These are phyloP conservation scores for Syncephalastrum sp. DNA, from an alignment of 371 early-diverging fungal genomes.

Conservation along the genomic window DNA sequence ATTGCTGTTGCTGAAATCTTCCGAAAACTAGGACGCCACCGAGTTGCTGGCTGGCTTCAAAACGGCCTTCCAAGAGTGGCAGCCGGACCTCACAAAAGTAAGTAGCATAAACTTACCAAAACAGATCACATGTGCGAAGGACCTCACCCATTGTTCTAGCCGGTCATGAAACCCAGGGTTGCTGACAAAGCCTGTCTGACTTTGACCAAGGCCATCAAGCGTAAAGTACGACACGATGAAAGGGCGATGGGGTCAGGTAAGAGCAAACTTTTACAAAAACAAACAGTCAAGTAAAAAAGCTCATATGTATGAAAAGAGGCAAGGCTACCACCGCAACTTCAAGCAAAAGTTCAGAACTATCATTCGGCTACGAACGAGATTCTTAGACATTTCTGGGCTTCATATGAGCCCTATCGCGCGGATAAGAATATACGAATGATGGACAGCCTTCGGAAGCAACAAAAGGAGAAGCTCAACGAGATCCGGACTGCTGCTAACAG, in stretches of 20 bases:
- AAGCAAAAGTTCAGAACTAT: slow-evolving; percentile 50
- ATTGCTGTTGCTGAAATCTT: not conserved
- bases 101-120: not conserved
- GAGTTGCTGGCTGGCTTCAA: slow-evolving; percentile 28
- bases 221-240: slow-evolving; percentile 28
- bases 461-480: slow-evolving; percentile 47
- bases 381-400: slow-evolving; percentile 67
- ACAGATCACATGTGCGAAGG: not conserved
- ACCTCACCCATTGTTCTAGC: slow-evolving; percentile 7
- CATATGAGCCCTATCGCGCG: slow-evolving; percentile 47
- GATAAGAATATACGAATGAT: slow-evolving; percentile 58
- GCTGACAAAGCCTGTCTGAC: slow-evolving; percentile 35
- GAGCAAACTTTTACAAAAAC: not conserved
- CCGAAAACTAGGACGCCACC: slow-evolving; percentile 18
- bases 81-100: slow-evolving; percentile 41
- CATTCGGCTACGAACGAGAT: slow-evolving; percentile 64
- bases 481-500: slow-evolving; percentile 32
- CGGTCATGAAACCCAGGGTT: slow-evolving; percentile 28
- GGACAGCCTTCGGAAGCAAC: slow-evolving; percentile 50
- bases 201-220: slow-evolving; percentile 34
- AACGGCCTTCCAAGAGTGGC: slow-evolving; percentile 35
- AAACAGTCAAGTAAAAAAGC: no score
- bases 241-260: slow-evolving; percentile 29
- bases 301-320: slow-evolving; percentile 16
- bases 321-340: slow-evolving; percentile 44